Evolutionary conservation across 2,329 filamentous ascomycete genomes (phyloP), one percentile per base, ranked within the genome.

Genomic region (Colletotrichum camelliae): DNA sequence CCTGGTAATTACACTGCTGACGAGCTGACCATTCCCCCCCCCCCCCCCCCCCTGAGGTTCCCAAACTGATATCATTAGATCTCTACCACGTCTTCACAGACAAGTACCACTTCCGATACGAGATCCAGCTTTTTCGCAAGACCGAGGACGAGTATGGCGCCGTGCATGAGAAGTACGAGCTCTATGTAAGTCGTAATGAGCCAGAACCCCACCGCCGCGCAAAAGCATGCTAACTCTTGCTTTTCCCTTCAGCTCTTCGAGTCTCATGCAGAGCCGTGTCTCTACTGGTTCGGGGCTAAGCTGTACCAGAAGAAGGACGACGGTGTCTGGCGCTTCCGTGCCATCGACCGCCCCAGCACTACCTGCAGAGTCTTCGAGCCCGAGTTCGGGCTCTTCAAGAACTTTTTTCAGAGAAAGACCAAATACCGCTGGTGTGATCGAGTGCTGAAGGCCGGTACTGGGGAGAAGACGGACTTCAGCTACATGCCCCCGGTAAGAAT

Each of bases 31-130:
- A 24, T 15, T 5, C 3, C 43, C 3, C 43, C 7, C 7, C 18
- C 4, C 3, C 43, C 3, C 43, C 7, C 7, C 18, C 4, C 15
- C 33, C 8, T 61, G 12, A 10, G 3, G 58, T 24, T 37, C 21
- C 13, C 12, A n/a, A 1, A 13, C 1, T 15, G 1, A 33, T 4
- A 37, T 35, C 18, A 4, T 1, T 73, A 93, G 92, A 87, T 39
- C 85, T 91, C n/a, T 91, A 92, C 80, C 92, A 91, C 75, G 83
- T 94, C 76, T 95, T 94, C 83, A 84, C 83, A 21, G 94, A 97
- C 81, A 71, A 80, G 4, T 89, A 89, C 0, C 89, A 88, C 64
- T 94, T 95, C 81, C 82, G 86, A 5, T 95, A 95, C 83, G 88
- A 92, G 70, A 84, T 94, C 73, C 87, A 88, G 0, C 84, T 97